Evolutionary conservation across 192 early-diverging fungal species (phyloP).

Genomic region (Umbelopsis isabellina): DNA sequence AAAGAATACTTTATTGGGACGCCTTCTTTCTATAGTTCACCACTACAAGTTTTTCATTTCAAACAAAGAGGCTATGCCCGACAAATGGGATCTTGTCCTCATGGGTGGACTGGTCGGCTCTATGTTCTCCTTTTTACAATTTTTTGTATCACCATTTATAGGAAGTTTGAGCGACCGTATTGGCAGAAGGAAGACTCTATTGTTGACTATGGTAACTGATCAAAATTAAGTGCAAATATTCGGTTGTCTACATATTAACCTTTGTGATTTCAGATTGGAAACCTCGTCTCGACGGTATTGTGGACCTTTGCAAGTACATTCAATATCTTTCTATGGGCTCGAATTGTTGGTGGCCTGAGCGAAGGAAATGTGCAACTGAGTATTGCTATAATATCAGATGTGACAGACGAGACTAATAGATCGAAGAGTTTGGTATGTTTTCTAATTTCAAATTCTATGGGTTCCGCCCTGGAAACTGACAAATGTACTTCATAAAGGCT

Average conservation of each 20-base stretch:
- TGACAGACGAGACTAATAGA: constrained; percentile 77
- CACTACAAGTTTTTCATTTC: constrained; percentile 36
- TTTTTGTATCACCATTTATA: constrained; percentile 82
- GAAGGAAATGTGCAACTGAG: constrained; percentile 98
- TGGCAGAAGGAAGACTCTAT: constrained; percentile 80
- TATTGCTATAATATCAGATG: constrained; percentile 93
- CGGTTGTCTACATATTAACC: not conserved
- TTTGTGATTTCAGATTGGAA: constrained; percentile 67
- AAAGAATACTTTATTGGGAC: constrained; percentile 33
- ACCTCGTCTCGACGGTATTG: constrained; percentile 83
- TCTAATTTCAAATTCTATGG: not conserved
- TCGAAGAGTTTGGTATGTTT: constrained; percentile 77
- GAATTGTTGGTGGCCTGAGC: constrained; percentile 90
- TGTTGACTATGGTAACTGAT: constrained; percentile 81
- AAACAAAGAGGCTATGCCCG: constrained; percentile 13
- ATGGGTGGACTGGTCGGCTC: constrained; percentile 92
- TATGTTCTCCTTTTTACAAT: constrained; percentile 94
- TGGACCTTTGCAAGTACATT: constrained; percentile 92
- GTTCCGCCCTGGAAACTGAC: not conserved
- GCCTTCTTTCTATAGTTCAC: constrained; percentile 29
- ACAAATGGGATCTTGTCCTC: constrained; percentile 75
- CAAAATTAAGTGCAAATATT: not conserved
- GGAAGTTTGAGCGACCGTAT: constrained; percentile 77
- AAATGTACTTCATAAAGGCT: constrained; percentile 56
- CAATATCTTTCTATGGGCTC: constrained; percentile 78